Evolutionary conservation across 306 rosid species (phyloP).

Genomic region (Medicago lupulina): DNA sequence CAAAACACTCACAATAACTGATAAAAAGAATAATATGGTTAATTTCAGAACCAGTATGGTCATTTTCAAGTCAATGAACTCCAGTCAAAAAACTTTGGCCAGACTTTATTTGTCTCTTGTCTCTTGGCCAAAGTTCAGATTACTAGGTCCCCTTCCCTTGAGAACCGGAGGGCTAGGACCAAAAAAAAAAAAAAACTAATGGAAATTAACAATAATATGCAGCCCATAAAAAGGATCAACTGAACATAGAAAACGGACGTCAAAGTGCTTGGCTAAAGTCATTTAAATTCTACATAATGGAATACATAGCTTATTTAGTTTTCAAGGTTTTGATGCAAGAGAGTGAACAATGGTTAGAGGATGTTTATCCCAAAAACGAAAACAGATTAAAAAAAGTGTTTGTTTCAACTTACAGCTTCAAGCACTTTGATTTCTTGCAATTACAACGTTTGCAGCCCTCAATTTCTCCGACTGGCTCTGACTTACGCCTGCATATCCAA

Average conservation of each 20-base stretch:
- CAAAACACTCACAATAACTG: constrained; percentile 96
- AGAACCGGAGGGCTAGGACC: too few relatives aligned
- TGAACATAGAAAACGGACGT: constrained; percentile 3
- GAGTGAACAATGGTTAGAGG: background rate
- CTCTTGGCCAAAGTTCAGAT: too few relatives aligned
- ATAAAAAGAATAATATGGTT: background rate
- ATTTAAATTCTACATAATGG: constrained; percentile 9
- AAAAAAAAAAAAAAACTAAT: background rate
- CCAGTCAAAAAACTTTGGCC: too few relatives aligned
- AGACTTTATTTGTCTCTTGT: too few relatives aligned
- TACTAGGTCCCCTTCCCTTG: too few relatives aligned
- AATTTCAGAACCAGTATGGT: constrained; percentile 12
- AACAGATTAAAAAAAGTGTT: background rate
- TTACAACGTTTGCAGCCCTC: constrained; percentile 94
- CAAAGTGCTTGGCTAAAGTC: background rate
- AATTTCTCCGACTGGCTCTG: constrained; percentile 61
- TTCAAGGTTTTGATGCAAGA: constrained; percentile 9
- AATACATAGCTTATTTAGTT: background rate
- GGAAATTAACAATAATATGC: background rate
- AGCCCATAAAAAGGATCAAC: constrained; percentile 6
- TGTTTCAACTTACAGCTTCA: constrained; percentile 82
- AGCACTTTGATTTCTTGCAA: constrained; percentile 89
- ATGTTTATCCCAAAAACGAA: background rate
- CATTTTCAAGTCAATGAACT: background rate
- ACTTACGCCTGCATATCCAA: constrained; percentile 72